These are phyloP conservation scores for Aureobasidium subglaciale DNA, from an alignment of 2,329 filamentous ascomycete species.

Conservation along the genomic window DNA sequence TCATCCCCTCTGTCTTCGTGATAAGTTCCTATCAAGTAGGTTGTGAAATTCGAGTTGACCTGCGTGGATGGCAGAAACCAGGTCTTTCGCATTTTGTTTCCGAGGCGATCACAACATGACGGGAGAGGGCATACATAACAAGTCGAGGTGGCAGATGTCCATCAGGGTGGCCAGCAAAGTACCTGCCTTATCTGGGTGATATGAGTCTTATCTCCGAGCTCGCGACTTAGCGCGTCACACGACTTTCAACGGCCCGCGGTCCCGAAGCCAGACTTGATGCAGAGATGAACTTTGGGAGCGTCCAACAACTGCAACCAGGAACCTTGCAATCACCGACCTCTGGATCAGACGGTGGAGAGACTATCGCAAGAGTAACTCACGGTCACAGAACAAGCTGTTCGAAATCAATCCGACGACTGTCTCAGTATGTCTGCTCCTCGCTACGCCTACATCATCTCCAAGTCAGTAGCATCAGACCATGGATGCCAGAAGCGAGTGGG, in stretches of 20 bases:
- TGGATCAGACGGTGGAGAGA: neutral
- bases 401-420: no score
- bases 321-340: neutral
- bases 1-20: no score
- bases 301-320: neutral
- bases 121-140: neutral
- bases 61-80: no score
- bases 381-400: no score
- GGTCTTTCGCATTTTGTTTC: neutral
- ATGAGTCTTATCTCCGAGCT: constrained; percentile 1
- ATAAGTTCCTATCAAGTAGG: no score
- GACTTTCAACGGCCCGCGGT: neutral
- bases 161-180: neutral
- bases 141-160: neutral
- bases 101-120: neutral
- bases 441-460: constrained; percentile 38
- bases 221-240: constrained; percentile 4
- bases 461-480: constrained; percentile 24
- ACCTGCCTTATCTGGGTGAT: neutral
- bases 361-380: neutral
- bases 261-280: neutral
- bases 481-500: neutral
- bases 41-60: no score
- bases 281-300: neutral
- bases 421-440: constrained; percentile 16